Evolutionary conservation across 2,329 filamentous ascomycete genomes (phyloP), one percentile per base, ranked within the genome.

Genomic region (Cytospora leucostoma): DNA sequence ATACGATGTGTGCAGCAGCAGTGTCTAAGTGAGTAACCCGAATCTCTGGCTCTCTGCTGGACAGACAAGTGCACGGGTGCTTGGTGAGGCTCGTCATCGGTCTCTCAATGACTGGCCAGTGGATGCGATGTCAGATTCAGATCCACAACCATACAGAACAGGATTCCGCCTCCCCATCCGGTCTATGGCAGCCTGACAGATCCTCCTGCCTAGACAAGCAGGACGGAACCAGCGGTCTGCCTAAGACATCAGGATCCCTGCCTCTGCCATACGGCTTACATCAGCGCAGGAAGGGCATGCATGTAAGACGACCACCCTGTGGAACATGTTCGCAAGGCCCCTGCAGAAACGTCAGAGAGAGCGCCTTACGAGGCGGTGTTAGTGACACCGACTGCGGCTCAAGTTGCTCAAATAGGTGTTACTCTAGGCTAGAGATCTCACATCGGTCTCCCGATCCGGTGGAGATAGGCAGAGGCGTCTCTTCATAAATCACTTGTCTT

Each of bases 311-410:
- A 55, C 27, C n/a, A 15, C 21, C 19, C 8, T 47, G 51, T 61
- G 59, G 38, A 21, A 47, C 34, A 27, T 49, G 53, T 64, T 49
- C 54, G 47, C 49, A 55, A 55, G 32, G 44, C 53, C 12, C 52
- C 37, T 2, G 56, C 33, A 53, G 37, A 21, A 15, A 12, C n/a
- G 5, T 13, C 54, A 49, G 15, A 53, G 37, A n/a, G 38, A 35
- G 47, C 49, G 62, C 62, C 62, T 55, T 64, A 62, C 33, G 32
- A 52, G 62, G 62, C 53, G 35, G 51, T 61, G 58, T 61, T 61
- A 61, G 58, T 61, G 58, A 61, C 51, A 61, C 58, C 58, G 58
- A 61, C 58, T 61, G 58, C 54, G 58, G 58, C 58, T 61, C 58
- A 61, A 54, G 32, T 32, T 52, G 58, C 17, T 17, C 44, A 44